Conservation (phyloP, 1,284 basidiomycete species). For the Agroathelia rolfsii region DNA sequence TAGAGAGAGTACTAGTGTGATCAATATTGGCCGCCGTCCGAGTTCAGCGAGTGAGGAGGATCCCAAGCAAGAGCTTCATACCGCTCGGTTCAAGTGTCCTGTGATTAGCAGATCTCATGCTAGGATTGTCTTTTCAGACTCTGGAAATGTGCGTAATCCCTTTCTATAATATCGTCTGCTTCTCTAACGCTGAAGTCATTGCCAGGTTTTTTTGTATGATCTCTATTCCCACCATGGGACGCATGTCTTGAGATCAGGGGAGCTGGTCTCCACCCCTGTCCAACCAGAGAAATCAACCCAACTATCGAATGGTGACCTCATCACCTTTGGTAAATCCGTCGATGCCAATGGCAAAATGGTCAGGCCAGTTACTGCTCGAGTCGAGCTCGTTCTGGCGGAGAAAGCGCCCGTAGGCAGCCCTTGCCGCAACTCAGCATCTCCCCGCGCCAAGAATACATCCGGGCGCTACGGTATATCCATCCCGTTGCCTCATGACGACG, state of each 20-base stretch:
- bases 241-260: conserved; percentile 39
- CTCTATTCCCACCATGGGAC: conserved; percentile 55
- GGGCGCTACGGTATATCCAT: conserved; percentile 48
- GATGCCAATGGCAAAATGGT: conserved; percentile 48
- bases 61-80: conserved; percentile 20
- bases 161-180: conserved; percentile 10
- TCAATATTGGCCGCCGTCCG: conserved; percentile 50
- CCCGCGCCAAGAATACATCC: conserved; percentile 11
- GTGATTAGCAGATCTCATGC: conserved; percentile 60
- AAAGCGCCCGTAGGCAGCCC: conserved; percentile 6
- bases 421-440: conserved; percentile 9
- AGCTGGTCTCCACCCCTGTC: conserved; percentile 31
- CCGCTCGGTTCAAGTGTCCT: conserved; percentile 48
- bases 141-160: conserved; percentile 37
- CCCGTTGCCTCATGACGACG: conserved; percentile 25
- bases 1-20: conserved; percentile 29
- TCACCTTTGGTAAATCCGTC: conserved; percentile 68
- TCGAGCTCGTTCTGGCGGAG: conserved; percentile 35
- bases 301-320: conserved; percentile 50
- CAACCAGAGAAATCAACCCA: conserved; percentile 35
- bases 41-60: conserved; percentile 21
- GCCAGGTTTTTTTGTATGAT: conserved; percentile 47
- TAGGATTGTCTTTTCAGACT: conserved; percentile 52
- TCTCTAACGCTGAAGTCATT: conserved; percentile 13
- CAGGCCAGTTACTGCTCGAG: conserved; percentile 45